These are phyloP conservation scores for Microthyrium microscopicum DNA, from an alignment of 2,329 filamentous ascomycete species.

Conservation along the genomic window DNA sequence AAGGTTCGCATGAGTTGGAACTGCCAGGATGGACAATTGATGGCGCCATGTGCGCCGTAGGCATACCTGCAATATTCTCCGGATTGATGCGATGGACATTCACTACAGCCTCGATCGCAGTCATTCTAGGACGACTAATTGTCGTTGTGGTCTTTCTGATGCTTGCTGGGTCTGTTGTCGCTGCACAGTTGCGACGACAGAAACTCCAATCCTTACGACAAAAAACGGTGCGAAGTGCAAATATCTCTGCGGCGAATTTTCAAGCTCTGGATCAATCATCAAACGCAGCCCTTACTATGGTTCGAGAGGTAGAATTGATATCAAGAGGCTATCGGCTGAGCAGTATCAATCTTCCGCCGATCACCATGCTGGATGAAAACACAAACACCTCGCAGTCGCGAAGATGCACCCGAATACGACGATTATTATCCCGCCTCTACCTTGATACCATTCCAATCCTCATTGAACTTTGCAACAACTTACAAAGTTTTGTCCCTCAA, in stretches of 20 bases:
- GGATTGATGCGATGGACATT: too few relatives aligned
- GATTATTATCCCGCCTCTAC: slow-evolving; percentile 54
- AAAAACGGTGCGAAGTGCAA: slow-evolving; percentile 54
- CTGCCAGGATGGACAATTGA: slow-evolving; percentile 29
- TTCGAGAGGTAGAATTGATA: slow-evolving; percentile 91
- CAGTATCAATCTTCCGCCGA: slow-evolving; percentile 76
- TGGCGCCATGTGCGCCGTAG: slow-evolving; percentile 49
- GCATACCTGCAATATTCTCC: too few relatives aligned
- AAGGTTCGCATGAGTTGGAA: slow-evolving; percentile 12
- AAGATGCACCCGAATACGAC: slow-evolving; percentile 65
- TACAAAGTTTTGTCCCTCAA: slow-evolving; percentile 61
- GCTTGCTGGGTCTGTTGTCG: slow-evolving; percentile 42
- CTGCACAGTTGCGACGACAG: slow-evolving; percentile 59
- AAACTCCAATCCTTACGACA: slow-evolving; percentile 66
- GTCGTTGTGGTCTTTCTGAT: slow-evolving; percentile 34
- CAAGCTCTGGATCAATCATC: slow-evolving; percentile 68
- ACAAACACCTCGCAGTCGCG: slow-evolving; percentile 45
- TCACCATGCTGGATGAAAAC: slow-evolving; percentile 75
- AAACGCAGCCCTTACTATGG: slow-evolving; percentile 59
- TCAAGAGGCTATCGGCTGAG: slow-evolving; percentile 83
- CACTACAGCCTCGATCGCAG: slow-evolving; percentile 41
- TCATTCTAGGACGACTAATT: slow-evolving; percentile 41
- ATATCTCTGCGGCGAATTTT: slow-evolving; percentile 52
- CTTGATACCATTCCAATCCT: slow-evolving; percentile 55
- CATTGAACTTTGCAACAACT: slow-evolving; percentile 47